These are phyloP conservation scores for Candida vaughaniae DNA, from an alignment of 805 yeast genomes.

Conservation along the genomic window DNA sequence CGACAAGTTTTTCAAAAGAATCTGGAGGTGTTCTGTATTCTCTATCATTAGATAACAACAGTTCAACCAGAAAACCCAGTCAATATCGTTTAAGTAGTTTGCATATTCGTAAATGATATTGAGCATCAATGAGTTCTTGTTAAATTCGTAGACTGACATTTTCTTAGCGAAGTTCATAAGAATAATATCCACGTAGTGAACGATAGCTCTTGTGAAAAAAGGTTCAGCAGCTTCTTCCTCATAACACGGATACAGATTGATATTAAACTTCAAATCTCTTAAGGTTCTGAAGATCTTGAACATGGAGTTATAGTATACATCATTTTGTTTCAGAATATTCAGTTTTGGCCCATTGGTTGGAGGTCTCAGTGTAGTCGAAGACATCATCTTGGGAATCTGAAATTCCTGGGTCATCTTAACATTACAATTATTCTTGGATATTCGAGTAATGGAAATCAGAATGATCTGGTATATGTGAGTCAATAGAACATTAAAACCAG, in stretches of 20 bases:
- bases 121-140: conserved; percentile 38
- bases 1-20: conserved; percentile 62
- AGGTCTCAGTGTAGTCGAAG: background rate
- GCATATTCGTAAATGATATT: conserved; percentile 41
- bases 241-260: conserved; percentile 1
- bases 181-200: conserved; percentile 29
- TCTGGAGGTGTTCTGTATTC: conserved; percentile 57
- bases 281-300: conserved; percentile 38
- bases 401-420: conserved; percentile 7
- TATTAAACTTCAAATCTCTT: conserved; percentile 32
- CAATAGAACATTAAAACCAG: conserved; percentile 47
- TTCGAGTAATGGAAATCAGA: conserved; percentile 27
- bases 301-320: conserved; percentile 37
- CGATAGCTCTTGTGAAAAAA: background rate
- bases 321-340: conserved; percentile 23
- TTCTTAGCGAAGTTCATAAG: conserved; percentile 34
- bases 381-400: conserved; percentile 1
- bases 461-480: conserved; percentile 48
- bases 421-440: conserved; percentile 16
- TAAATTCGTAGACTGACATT: conserved; percentile 37
- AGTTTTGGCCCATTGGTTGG: background rate
- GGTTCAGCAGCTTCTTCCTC: background rate
- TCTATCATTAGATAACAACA: conserved; percentile 58
- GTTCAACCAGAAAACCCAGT: conserved; percentile 79
- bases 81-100: conserved; percentile 38